Evolutionary conservation across 805 yeast species (phyloP).

Genomic region (Teunomyces gatunensis): DNA sequence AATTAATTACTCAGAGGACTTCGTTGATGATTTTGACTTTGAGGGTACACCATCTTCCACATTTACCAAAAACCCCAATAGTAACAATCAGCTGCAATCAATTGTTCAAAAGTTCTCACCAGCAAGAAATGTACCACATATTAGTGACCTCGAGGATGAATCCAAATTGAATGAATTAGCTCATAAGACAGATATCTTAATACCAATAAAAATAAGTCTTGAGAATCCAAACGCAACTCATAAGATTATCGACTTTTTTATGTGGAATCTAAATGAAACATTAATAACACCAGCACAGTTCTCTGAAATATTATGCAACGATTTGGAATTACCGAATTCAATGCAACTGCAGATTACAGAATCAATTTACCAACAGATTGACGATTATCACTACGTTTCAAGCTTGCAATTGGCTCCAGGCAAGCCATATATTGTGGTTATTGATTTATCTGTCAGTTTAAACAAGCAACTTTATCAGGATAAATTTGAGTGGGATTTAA

Average conservation of each 20-base stretch:
- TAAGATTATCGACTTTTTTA: slow-evolving; percentile 58
- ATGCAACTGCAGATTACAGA: slow-evolving; percentile 62
- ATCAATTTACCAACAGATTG: slow-evolving; percentile 77
- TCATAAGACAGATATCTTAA: slow-evolving; percentile 42
- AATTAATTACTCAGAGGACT: slow-evolving; percentile 64
- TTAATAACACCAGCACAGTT: slow-evolving; percentile 69
- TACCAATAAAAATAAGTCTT: slow-evolving; percentile 65
- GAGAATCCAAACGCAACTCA: slow-evolving; percentile 53
- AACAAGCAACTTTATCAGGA: slow-evolving; percentile 86
- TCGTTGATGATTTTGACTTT: slow-evolving; percentile 27
- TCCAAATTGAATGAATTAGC: slow-evolving; percentile 21
- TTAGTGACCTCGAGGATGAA: slow-evolving; percentile 22
- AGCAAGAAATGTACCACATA: slow-evolving; percentile 22
- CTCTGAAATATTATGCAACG: slow-evolving; percentile 75
- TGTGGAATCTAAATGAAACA: slow-evolving; percentile 72
- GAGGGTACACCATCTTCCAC: slow-evolving; percentile 20
- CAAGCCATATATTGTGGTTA: slow-evolving; percentile 51
- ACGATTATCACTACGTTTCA: slow-evolving; percentile 65
- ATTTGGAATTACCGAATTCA: slow-evolving; percentile 72
- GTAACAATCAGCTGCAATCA: slow-evolving; percentile 34
- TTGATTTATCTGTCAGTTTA: slow-evolving; percentile 77
- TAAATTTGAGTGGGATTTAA: slow-evolving; percentile 90
- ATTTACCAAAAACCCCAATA: slow-evolving; percentile 10
- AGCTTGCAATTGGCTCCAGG: slow-evolving; percentile 59
- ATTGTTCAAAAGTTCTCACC: slow-evolving; percentile 29